These are phyloP conservation scores for Candida cerambycidarum DNA, from an alignment of 805 yeast genomes.

Conservation along the genomic window DNA sequence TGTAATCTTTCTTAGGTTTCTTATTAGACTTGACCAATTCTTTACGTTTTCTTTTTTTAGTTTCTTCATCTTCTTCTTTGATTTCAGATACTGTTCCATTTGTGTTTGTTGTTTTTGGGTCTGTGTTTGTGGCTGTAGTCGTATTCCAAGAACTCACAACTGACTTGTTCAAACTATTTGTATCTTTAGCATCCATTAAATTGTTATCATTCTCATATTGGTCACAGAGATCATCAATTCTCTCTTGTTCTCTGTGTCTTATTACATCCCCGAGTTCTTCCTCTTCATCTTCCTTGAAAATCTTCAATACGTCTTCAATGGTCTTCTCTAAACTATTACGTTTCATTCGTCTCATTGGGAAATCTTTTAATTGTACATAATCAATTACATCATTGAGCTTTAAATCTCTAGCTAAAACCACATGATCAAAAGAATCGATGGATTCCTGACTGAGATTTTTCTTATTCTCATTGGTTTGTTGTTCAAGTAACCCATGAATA, in stretches of 20 bases:
- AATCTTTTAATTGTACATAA: conserved; percentile 63
- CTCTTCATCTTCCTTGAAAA: conserved; percentile 59
- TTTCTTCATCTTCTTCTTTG: conserved; percentile 12
- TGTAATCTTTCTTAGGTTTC: conserved; percentile 48
- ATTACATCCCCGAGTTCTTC: conserved; percentile 49
- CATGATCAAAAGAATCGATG: conserved; percentile 38
- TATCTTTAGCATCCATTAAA: conserved; percentile 64
- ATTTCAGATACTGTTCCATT: neutral
- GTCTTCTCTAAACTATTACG: conserved; percentile 60
- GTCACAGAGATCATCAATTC: conserved; percentile 34
- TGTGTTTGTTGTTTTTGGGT: neutral
- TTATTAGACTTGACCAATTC: conserved; percentile 35
- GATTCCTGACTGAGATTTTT: conserved; percentile 25
- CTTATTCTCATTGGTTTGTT: conserved; percentile 49
- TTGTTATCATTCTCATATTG: conserved; percentile 43
- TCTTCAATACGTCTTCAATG: conserved; percentile 57
- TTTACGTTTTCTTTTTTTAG: conserved; percentile 52
- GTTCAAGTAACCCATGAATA: conserved; percentile 58
- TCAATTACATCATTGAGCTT: conserved; percentile 50
- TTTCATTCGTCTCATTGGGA: conserved; percentile 68
- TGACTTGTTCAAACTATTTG: conserved; percentile 72
- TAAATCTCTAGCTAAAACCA: conserved; percentile 65
- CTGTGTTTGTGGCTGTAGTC: conserved; percentile 17
- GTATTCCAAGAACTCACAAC: conserved; percentile 67
- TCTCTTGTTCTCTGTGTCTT: conserved; percentile 16